Conservation (phyloP, 352 stramenopile species). For the Phytopythium aichiense region DNA sequence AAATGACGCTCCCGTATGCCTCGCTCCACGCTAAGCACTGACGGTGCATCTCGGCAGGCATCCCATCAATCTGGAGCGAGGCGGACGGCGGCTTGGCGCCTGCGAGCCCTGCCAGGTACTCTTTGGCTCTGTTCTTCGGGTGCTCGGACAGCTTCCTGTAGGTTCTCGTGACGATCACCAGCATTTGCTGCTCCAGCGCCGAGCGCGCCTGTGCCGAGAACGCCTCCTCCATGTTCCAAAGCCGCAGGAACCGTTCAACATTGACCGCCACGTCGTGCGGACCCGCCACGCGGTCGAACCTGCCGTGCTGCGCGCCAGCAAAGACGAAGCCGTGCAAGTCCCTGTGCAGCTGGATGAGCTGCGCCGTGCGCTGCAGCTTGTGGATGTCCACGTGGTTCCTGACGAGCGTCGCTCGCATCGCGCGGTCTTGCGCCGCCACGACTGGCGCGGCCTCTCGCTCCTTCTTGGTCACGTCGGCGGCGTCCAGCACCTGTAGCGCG, state of each 20-base stretch:
- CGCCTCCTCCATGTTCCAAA: constrained; percentile 49
- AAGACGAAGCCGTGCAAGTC: constrained; percentile 61
- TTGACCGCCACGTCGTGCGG: constrained; percentile 37
- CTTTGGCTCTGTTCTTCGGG: constrained; percentile 59
- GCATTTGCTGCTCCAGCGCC: constrained; percentile 51
- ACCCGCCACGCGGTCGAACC: constrained; percentile 55
- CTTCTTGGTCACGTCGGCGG: constrained; percentile 46
- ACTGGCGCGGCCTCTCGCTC: constrained; percentile 44
- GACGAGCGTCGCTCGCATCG: constrained; percentile 39
- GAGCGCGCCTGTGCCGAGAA: constrained; percentile 25
- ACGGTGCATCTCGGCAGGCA: constrained; percentile 25
- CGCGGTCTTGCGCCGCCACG: constrained; percentile 54
- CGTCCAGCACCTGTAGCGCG: constrained; percentile 57
- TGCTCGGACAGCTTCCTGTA: constrained; percentile 51
- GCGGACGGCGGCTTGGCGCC: constrained; percentile 14
- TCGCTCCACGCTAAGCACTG: constrained; percentile 55
- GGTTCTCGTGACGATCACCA: constrained; percentile 59
- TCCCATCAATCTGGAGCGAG: constrained; percentile 10
- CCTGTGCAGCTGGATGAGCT: constrained; percentile 43
- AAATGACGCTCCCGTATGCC: constrained; percentile 68
- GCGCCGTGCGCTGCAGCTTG: constrained; percentile 52
- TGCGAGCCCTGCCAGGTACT: constrained; percentile 61
- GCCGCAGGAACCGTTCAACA: constrained; percentile 29
- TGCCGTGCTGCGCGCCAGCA: constrained; percentile 22
- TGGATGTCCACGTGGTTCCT: constrained; percentile 72